phyloP scores from a whole-genome alignment of 768 basidiomycete genomes.

The Sporobolomyces pararoseus region DNA sequence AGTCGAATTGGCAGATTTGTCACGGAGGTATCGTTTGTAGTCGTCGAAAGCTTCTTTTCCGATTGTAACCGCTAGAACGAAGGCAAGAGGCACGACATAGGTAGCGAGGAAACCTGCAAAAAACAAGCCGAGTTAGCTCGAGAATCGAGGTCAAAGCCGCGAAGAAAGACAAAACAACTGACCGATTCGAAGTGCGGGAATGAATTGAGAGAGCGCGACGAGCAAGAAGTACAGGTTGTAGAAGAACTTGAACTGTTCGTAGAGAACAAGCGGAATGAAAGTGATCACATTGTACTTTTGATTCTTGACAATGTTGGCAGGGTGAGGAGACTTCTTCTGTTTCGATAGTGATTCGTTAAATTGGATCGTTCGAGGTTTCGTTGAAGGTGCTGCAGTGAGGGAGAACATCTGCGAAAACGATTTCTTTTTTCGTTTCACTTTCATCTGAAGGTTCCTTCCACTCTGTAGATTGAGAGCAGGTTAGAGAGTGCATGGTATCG shows the following conservation, averaged over 20 bases:
- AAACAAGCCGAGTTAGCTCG: too few species aligned
- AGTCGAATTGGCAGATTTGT: conserved; percentile 90
- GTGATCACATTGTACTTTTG: conserved; percentile 96
- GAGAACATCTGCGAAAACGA: conserved; percentile 1
- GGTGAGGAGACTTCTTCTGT: conserved; percentile 47
- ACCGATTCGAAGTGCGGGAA: conserved; percentile 96
- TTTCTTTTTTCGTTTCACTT: neutral
- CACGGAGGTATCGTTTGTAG: conserved; percentile 86
- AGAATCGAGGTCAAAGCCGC: too few species aligned
- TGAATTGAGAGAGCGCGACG: conserved; percentile 90
- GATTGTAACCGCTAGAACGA: conserved; percentile 91
- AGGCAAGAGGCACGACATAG: conserved; percentile 91
- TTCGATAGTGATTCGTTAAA: conserved; percentile 24
- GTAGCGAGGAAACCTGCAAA: conserved; percentile 81
- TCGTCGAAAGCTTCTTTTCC: conserved; percentile 99
- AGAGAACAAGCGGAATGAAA: conserved; percentile 95
- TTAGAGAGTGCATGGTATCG: too few species aligned
- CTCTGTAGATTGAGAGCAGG: too few species aligned
- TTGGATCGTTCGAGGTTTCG: conserved; percentile 37
- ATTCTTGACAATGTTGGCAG: conserved; percentile 89
- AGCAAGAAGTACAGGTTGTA: conserved; percentile 98
- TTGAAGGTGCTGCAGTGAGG: conserved; percentile 19
- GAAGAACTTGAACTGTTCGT: conserved; percentile 99
- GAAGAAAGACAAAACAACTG: conserved; percentile 42
- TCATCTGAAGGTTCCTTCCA: neutral